Percentiles rank a stretch among this genome's conserved stretches.
Evolutionary conservation across 768 basidiomycete genomes (phyloP).

Genomic region (Naganishia vishniacii): DNA sequence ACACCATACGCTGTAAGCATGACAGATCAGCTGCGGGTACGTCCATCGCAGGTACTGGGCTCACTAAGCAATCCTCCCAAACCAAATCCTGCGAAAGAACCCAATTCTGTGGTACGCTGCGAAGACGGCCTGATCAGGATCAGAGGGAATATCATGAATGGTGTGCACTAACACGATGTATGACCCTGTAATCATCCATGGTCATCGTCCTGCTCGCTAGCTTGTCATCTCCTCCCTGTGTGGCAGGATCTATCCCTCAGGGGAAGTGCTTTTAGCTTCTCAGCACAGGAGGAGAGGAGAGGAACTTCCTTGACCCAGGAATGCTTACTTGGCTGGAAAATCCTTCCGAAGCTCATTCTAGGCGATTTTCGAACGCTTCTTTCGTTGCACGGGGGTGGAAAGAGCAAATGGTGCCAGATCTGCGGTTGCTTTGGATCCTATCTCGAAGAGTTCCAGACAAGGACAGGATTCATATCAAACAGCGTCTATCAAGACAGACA

Average conservation of each 20-base stretch:
- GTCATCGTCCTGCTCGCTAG: constrained; percentile 10
- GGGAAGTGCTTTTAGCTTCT: not conserved
- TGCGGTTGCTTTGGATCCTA: too few relatives aligned
- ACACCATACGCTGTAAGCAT: not conserved
- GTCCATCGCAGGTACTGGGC: not conserved
- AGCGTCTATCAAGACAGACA: too few relatives aligned
- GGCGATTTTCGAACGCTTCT: too few relatives aligned
- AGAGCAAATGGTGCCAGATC: not conserved
- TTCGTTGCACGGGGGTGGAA: too few relatives aligned
- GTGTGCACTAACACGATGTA: not conserved
- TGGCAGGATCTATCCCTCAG: constrained; percentile 4
- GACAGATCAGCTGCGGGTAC: not conserved
- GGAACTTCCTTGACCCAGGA: too few relatives aligned
- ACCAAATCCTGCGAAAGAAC: constrained; percentile 9
- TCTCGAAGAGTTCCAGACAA: too few relatives aligned
- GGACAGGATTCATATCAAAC: not conserved
- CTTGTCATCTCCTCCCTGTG: constrained; percentile 4
- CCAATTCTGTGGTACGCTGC: constrained; percentile 9
- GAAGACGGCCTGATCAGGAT: constrained; percentile 4
- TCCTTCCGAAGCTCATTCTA: constrained; percentile 10
- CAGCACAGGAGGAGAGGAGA: too few relatives aligned
- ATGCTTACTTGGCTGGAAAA: constrained; percentile 4
- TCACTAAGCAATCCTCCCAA: not conserved
- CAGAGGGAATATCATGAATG: not conserved
- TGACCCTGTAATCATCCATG: constrained; percentile 9